These are phyloP conservation scores for Neonectria hederae DNA, from an alignment of 2,329 filamentous ascomycete species.

Conservation along the genomic window DNA sequence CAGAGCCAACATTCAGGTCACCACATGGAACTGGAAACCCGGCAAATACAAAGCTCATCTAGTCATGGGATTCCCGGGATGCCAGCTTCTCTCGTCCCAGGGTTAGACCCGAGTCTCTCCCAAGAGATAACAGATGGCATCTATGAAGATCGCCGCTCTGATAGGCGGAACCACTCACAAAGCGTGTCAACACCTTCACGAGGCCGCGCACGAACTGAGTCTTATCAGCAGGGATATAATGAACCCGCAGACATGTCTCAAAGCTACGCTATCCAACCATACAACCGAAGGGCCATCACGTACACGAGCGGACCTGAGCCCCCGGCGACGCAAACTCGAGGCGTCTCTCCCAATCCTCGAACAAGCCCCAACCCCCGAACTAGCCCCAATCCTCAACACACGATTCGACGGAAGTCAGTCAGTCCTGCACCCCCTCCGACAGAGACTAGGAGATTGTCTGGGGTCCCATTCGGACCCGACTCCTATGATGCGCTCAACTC, in stretches of 20 bases:
- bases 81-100: constrained; percentile 68
- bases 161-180: constrained; percentile 55
- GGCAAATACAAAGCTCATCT: constrained; percentile 43
- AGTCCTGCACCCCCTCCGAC: constrained; percentile 70
- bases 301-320: constrained; percentile 49
- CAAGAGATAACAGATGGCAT: constrained; percentile 68
- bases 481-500: constrained; percentile 80
- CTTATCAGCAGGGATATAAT: constrained; percentile 41
- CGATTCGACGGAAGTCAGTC: constrained; percentile 76
- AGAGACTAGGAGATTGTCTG: constrained; percentile 63
- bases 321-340: constrained; percentile 39
- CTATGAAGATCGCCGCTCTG: constrained; percentile 62
- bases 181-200: constrained; percentile 53
- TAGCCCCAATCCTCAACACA: constrained; percentile 58
- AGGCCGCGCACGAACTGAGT: constrained; percentile 47
- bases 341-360: constrained; percentile 50
- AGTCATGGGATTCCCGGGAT: constrained; percentile 58
- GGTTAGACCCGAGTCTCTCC: constrained; percentile 64
- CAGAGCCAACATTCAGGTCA: constrained; percentile 46
- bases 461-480: constrained; percentile 78
- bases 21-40: constrained; percentile 50
- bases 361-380: constrained; percentile 49
- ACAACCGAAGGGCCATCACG: constrained; percentile 54
- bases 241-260: constrained; percentile 39
- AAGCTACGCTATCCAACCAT: constrained; percentile 52